Percentiles rank a stretch among this genome's conserved stretches.
Evolutionary conservation across 164 flowering plant genomes (phyloP).

Genomic region (Tinospora cordifolia): DNA sequence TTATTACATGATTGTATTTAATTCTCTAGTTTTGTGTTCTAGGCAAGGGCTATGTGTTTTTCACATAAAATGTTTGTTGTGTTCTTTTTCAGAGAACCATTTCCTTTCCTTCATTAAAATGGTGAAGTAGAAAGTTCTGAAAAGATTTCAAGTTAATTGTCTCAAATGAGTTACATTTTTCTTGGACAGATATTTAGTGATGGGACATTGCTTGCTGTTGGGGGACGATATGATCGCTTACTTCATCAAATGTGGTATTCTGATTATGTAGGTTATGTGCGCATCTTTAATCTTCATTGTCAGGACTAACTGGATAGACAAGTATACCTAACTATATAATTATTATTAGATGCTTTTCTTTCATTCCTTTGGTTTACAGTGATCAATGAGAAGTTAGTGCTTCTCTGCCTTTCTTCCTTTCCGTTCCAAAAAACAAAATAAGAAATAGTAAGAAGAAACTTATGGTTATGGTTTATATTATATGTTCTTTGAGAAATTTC

Average conservation of each 20-base stretch:
- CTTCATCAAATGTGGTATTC: constrained; percentile 57
- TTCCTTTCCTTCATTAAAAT: not conserved
- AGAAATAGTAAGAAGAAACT: not conserved
- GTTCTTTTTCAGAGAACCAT: not conserved
- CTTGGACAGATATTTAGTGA: constrained; percentile 48
- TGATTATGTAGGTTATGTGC: constrained; percentile 43
- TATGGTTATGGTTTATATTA: not conserved
- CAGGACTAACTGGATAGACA: not conserved
- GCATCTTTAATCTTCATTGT: constrained; percentile 2
- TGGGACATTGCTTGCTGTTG: constrained; percentile 70
- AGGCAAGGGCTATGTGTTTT: not conserved
- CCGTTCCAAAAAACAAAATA: not conserved
- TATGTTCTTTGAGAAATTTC: not conserved
- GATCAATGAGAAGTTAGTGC: not conserved
- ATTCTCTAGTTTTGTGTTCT: not conserved
- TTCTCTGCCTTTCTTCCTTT: not conserved
- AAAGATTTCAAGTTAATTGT: not conserved
- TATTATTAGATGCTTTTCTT: not conserved
- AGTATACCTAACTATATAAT: no score
- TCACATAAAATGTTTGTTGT: not conserved
- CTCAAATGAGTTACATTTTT: constrained; percentile 7
- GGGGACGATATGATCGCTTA: constrained; percentile 87
- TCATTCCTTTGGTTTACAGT: not conserved
- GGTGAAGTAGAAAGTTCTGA: not conserved
- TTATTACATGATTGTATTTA: not conserved